Conservation (phyloP, 2,329 filamentous ascomycete species). For the Ceratocystis diversiconidia region DNA sequence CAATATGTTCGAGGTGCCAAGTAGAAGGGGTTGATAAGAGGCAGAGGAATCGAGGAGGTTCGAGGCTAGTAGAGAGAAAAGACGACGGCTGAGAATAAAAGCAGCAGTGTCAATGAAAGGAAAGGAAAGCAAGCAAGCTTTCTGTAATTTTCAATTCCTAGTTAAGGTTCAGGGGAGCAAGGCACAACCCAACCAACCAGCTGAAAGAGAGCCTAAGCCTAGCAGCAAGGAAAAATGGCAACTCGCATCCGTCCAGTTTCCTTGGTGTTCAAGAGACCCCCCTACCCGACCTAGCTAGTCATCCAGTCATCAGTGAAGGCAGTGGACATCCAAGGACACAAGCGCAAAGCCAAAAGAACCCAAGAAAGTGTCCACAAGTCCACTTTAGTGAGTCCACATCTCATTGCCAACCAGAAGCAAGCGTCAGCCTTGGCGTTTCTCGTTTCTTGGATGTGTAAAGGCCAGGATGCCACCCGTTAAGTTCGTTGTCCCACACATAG, state of each 20-base stretch:
- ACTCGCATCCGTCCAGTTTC: conserved; percentile 1
- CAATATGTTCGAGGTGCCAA: not conserved
- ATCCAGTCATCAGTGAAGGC: not conserved
- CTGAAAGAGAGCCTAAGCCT: conserved; percentile 2
- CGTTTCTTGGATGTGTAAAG: not conserved
- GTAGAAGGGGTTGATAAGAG: not conserved
- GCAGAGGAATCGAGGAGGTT: not conserved
- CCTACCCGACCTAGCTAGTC: not conserved
- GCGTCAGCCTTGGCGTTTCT: not conserved
- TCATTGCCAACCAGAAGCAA: not conserved
- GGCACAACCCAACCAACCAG: conserved; percentile 7
- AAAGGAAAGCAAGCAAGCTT: conserved; percentile 12
- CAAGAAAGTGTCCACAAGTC: conserved; percentile 8
- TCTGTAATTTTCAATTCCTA: conserved; percentile 6
- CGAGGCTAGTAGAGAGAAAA: not conserved
- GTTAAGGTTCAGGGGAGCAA: conserved; percentile 11
- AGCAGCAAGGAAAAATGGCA: conserved; percentile 7
- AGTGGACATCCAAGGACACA: not conserved
- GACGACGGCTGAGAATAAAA: not conserved
- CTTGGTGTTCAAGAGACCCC: not conserved
- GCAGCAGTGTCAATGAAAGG: not conserved
- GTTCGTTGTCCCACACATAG: not conserved
- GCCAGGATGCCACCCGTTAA: not conserved
- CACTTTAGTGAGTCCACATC: conserved; percentile 8
- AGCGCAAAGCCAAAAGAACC: not conserved